Evolutionary conservation across 2,329 filamentous ascomycete genomes (phyloP).

Genomic region (Aureobasidium subglaciale): DNA sequence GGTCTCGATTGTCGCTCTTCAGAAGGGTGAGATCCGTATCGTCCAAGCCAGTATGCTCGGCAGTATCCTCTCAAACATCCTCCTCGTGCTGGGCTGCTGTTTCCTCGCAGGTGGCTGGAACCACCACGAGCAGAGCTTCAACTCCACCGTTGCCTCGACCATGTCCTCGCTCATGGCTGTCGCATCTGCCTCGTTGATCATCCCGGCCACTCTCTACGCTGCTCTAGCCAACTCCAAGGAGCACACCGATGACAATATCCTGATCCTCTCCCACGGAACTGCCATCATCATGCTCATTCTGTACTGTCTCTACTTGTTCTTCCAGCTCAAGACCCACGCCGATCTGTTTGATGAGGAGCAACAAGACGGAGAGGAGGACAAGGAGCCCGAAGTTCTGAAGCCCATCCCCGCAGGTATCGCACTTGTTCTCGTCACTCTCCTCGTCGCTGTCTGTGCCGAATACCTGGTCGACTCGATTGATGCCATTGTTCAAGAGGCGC

Average conservation of each 20-base stretch:
- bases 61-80: conserved; percentile 87
- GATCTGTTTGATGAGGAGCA: conserved; percentile 39
- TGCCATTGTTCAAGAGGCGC: conserved; percentile 43
- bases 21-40: conserved; percentile 79
- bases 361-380: conserved; percentile 22
- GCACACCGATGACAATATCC: conserved; percentile 37
- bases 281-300: conserved; percentile 48
- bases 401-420: conserved; percentile 40
- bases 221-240: conserved; percentile 34
- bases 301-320: conserved; percentile 48
- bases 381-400: conserved; percentile 34
- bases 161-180: conserved; percentile 58
- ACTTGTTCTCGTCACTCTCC: conserved; percentile 41
- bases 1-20: conserved; percentile 88
- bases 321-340: conserved; percentile 47
- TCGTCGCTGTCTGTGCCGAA: conserved; percentile 46
- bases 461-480: conserved; percentile 50
- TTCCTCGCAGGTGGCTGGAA: conserved; percentile 44
- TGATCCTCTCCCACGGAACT: conserved; percentile 46
- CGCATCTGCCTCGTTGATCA: conserved; percentile 47
- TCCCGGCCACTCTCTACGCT: conserved; percentile 47
- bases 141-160: conserved; percentile 69
- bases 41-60: conserved; percentile 98
- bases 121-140: conserved; percentile 50
- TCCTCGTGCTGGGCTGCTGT: conserved; percentile 59